Base-by-base conservation (phyloP, 202 grass and related monocot species). In the Digitaria exilis region DNA sequence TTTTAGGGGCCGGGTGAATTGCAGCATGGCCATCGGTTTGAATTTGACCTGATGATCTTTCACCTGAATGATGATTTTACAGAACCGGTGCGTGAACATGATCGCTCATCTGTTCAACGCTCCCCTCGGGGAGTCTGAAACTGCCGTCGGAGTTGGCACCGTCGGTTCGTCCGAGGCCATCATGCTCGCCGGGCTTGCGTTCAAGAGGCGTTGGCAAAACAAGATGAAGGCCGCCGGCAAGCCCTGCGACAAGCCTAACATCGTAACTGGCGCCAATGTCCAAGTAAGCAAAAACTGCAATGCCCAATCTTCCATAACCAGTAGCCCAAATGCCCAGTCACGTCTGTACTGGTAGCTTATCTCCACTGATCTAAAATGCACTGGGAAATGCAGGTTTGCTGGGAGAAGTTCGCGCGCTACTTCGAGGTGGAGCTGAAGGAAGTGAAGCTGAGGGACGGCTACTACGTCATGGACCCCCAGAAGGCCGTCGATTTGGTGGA, bases 51-150 rank as follows among this genome's bases (percentile, higher is more conserved):
- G 51, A 39, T 39, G 3, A 39, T n/a, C 9, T 66, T 26, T 49
- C 0, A 1, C 0, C n/a, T 35, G 43, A 61, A 29, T 39, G 55
- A 45, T 43, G 15, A 68, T 15, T 68, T 19, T 89, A 26, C 87
- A 91, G 95, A 97, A 97, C 86, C 92, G 95, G 49, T 97, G 95
- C 28, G 95, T 97, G 71, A 97, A 97, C 88, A 97, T 95, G 82
- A 97, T 97, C 48, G 90, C 95, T 8, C 90, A 97, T 75, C 88
- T 97, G 22, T 97, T 97, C 88, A 95, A 97, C 35, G 95, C 92
- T 54, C 95, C 95, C 29, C 88, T 97, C 0, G 95, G 95, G 2
- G 90, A 97, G 13, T 87, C 88, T 0, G 95, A 95, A 41, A 65
- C 88, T 9, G 95, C 95, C 2, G 82, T 95, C 2, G 95, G 95